Conservation (phyloP, 179 eudicot species). For the Corrigiola litoralis region DNA sequence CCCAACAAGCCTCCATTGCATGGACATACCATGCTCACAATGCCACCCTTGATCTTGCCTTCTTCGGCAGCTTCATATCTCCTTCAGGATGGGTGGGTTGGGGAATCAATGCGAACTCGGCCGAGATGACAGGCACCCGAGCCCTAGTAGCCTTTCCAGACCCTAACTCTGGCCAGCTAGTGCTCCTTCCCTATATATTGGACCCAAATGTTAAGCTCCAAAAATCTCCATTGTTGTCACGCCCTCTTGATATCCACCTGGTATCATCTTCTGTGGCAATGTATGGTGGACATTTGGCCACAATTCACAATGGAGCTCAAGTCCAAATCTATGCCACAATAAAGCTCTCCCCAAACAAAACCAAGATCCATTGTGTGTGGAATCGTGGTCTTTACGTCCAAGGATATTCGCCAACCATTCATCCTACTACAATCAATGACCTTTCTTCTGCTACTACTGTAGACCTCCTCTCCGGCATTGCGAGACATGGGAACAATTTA, state of each 20-base stretch:
- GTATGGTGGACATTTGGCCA: constrained; percentile 78
- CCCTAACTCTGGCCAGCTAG: constrained; percentile 78
- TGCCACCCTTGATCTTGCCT: constrained; percentile 67
- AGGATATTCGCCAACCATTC: constrained; percentile 95
- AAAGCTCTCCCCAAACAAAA: constrained; percentile 55
- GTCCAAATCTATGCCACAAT: constrained; percentile 63
- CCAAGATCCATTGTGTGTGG: constrained; percentile 77
- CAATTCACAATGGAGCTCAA: constrained; percentile 72
- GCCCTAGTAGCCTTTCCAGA: constrained; percentile 83
- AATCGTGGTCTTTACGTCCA: constrained; percentile 90
- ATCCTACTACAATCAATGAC: constrained; percentile 66
- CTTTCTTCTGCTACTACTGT: constrained; percentile 65
- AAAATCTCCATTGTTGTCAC: constrained; percentile 51
- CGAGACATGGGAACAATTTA: constrained; percentile 25
- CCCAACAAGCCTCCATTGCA: constrained; percentile 84
- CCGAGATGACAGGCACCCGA: constrained; percentile 81
- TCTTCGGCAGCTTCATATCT: constrained; percentile 78
- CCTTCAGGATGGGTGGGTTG: constrained; percentile 95
- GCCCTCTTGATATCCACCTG: constrained; percentile 69
- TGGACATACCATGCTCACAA: constrained; percentile 80
- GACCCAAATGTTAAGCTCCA: constrained; percentile 81
- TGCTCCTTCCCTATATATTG: constrained; percentile 66
- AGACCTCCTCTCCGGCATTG: constrained; percentile 58
- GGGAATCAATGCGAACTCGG: constrained; percentile 73
- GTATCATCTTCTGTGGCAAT: constrained; percentile 68